Evolutionary conservation across 202 grass and related monocot species (phyloP), one percentile per base, ranked within the genome.

Genomic region (Bolboschoenoplectus hybrid): DNA sequence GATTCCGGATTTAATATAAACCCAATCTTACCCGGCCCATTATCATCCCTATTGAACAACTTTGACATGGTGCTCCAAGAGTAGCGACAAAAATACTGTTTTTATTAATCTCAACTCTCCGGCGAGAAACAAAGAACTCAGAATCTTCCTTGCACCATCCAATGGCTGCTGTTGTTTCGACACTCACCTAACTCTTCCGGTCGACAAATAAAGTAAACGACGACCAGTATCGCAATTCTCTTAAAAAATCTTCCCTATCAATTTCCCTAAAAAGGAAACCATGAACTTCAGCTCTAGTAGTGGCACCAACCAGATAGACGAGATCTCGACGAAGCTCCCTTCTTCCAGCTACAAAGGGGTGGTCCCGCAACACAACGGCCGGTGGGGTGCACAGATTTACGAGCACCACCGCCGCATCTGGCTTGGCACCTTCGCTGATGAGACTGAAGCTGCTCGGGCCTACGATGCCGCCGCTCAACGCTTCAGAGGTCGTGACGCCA

Each of bases 381-480:
- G 94, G 52, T 97, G 94, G 94, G 94, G 94, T 32, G 88, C 95
- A 45, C 92, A 97, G 89, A 97, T 97, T 91, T 97, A 97, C 86
- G 92, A 97, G 95, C 87, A 90, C 2, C 95, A 97, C 91, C 95
- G 92, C 84, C 90, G 95, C 34, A 91, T 97, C 41, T 97, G 95
- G 95, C 92, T 97, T 36, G 95, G 95, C 57, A 97, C 95, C 1
- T 97, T 93, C 79, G 68, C 89, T 2, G 91, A 85, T 0, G 92
- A 97, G 87, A 45, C 43, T 16, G 86, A 86, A 39, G 95, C 92
- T 0, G 95, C 95, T 51, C 86, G 89, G 40, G 91, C 92, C 63
- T 97, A 97, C 87, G 95, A 97, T 86, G 85, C 86, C 0, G 95
- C 95, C 9, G 95, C 86, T 64, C 95, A 94, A 84, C 92, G 89